Percentiles rank a stretch among this genome's conserved stretches.
Evolutionary conservation across 2,329 filamentous ascomycete genomes (phyloP).

Genomic region (Fonsecaea erecta): DNA sequence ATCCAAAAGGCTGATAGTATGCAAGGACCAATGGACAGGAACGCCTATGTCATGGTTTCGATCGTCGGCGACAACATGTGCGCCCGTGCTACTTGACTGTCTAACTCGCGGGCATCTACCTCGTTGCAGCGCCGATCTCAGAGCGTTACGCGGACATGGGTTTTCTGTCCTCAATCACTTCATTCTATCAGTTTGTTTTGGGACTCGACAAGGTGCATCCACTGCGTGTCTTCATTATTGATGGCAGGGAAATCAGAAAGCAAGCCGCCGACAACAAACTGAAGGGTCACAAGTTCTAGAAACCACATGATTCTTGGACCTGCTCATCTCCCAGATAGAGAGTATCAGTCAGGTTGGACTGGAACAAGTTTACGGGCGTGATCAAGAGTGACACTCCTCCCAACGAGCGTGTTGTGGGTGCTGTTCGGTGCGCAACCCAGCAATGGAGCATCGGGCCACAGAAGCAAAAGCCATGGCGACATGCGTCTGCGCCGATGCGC

Average conservation of each 20-base stretch:
- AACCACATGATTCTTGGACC: not conserved
- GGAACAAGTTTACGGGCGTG: too few relatives aligned
- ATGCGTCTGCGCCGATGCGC: too few relatives aligned
- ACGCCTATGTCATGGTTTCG: conserved; percentile 30
- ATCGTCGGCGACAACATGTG: conserved; percentile 46
- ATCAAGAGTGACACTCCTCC: too few relatives aligned
- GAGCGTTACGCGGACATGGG: conserved; percentile 43
- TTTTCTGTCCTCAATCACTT: conserved; percentile 37
- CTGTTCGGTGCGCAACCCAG: too few relatives aligned
- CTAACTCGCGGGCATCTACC: too few relatives aligned
- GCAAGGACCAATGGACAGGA: not conserved
- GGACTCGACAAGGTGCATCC: conserved; percentile 50
- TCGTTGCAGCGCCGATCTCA: conserved; percentile 47
- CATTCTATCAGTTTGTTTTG: conserved; percentile 45
- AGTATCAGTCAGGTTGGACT: too few relatives aligned
- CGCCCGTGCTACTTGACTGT: conserved; percentile 37
- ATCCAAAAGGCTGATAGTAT: not conserved
- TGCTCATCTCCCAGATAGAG: too few relatives aligned
- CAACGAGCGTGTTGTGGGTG: too few relatives aligned
- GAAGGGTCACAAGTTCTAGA: conserved; percentile 41
- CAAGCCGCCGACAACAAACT: conserved; percentile 51
- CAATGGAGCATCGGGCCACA: too few relatives aligned
- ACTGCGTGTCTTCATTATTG: conserved; percentile 48
- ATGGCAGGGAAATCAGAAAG: conserved; percentile 51
- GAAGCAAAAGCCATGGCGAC: too few relatives aligned